Evolutionary conservation across 352 stramenopile genomes (phyloP).

Genomic region (Phytophthora palmivora): DNA sequence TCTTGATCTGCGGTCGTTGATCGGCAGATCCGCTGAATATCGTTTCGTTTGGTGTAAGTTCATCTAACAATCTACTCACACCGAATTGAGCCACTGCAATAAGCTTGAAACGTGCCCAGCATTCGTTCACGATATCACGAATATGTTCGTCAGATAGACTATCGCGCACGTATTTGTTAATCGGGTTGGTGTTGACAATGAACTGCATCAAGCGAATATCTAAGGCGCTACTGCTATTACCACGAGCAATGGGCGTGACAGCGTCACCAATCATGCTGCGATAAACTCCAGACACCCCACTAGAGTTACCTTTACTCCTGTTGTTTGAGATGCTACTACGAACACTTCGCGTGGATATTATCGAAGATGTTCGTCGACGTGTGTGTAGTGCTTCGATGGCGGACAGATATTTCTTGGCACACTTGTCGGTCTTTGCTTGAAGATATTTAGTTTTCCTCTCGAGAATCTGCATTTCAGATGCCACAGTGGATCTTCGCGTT

Average conservation of each 20-base stretch:
- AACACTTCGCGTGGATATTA: conserved; percentile 13
- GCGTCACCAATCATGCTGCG: conserved; percentile 26
- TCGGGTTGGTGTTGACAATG: conserved; percentile 58
- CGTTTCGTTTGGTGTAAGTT: conserved; percentile 28
- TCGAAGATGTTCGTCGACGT: conserved; percentile 20
- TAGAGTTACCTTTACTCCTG: conserved; percentile 19
- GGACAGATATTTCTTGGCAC: conserved; percentile 36
- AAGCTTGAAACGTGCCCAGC: conserved; percentile 58
- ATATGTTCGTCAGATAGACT: conserved; percentile 53
- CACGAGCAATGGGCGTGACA: conserved; percentile 3
- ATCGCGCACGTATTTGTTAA: conserved; percentile 59
- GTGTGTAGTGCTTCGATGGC: conserved; percentile 19
- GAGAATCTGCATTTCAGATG: conserved; percentile 50
- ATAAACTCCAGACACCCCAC: conserved; percentile 15
- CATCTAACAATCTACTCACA: conserved; percentile 43
- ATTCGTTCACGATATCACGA: conserved; percentile 51
- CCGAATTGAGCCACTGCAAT: conserved; percentile 42
- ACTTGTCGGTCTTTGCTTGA: conserved; percentile 52
- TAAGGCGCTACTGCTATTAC: neutral
- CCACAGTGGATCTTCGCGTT: conserved; percentile 29
- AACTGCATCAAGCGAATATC: conserved; percentile 48
- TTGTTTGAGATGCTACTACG: conserved; percentile 25
- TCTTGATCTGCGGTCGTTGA: conserved; percentile 21
- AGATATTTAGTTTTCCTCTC: conserved; percentile 76
- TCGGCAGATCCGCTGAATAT: neutral